Base-by-base conservation (phyloP, 371 early-diverging fungal species). In the Quaeritorhiza haematococci region DNA sequence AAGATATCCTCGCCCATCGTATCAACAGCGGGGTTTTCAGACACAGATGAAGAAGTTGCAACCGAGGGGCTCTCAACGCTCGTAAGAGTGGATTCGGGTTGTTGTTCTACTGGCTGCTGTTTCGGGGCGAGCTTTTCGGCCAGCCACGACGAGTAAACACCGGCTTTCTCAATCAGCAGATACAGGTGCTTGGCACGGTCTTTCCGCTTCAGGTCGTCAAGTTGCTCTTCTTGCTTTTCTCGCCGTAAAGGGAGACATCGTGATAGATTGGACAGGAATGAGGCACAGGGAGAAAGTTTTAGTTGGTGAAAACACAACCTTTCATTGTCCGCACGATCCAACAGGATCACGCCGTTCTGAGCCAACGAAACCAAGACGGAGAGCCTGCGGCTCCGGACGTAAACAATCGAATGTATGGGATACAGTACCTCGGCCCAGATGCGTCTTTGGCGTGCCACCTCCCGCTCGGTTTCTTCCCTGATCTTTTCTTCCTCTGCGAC, bases 81-180 rank as follows among this genome's bases (percentile, higher is more conserved):
- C n/a, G n/a, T n/a, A n/a, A n/a, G n/a, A n/a, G n/a, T n/a, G n/a
- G n/a, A n/a, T n/a, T n/a, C n/a, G n/a, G n/a, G n/a, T n/a, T n/a
- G n/a, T n/a, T n/a, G n/a, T n/a, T n/a, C n/a, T n/a, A n/a, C n/a
- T n/a, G n/a, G n/a, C n/a, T n/a, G n/a, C n/a, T n/a, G n/a, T n/a
- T 90, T 87, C 54, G 75, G 75, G 45, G 89, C 88, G 59, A 93
- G 69, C 64, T 88, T 86, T 23, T 82, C 69, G 1, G 89, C 82
- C 8, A 93, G 71, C 55, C 91, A 91, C 23, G 81, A 78, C 26
- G 89, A 86, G 67, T 92, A 93, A 4, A 90, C 80, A 3, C 90
- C 80, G 0, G 92, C 91, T 53, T 84, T 85, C 61, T 89, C 87
- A 17, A 93, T 69, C 58, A 93, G 76, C 62, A 89, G 89, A 62